Evolutionary conservation across 2,329 filamentous ascomycete genomes (phyloP), one percentile per base, ranked within the genome.

Genomic region (Metarhizium rileyi): DNA sequence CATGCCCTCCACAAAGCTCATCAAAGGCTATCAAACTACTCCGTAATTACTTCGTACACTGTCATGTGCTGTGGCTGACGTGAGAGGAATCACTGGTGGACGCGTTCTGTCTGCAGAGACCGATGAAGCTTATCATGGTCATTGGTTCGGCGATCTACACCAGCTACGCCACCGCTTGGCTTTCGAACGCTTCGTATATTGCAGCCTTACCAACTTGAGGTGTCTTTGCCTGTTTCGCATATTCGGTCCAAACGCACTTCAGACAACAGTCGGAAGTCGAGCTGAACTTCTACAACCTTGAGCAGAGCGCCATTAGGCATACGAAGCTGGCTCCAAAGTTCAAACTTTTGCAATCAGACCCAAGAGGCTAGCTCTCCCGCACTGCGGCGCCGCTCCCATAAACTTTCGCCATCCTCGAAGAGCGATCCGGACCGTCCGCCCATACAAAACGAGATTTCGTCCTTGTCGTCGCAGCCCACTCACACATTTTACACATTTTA

Each of bases 361-460:
- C 46, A 30, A 22, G 26, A 30, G 25, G 46, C 25, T 42, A 27
- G 22, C 5, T 25, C 18, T 47, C 26, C 46, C 46, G 46, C 35
- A 42, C 10, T 20, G n/a, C 25, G 46, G 36, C 38, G 46, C 46
- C 46, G 25, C 27, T 42, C 25, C 41, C 47, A 23, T 33, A 7
- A 23, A 47, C 5, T 38, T 22, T 50, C 14, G 43, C 27, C 26
- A 12, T 25, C n/a, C 12, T 44, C 23, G 27, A 44, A 22, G 18
- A 28, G 22, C 48, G 42, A 30, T 23, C 48, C 30, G 47, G 41
- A 44, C 47, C 41, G 47, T 49, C 47, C 44, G 30, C 30, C 20
- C 23, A n/a, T n/a, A 5, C 30, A 14, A 33, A 12, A 16, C n/a
- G 9, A n/a, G 22, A 23, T 20, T 23, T 18, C 25, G 33, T 50